A percentile compares a stretch with the other conserved stretches of the same genome.
Conservation (phyloP, 176 grass and related monocot species). For the Melocanna baccifera region DNA sequence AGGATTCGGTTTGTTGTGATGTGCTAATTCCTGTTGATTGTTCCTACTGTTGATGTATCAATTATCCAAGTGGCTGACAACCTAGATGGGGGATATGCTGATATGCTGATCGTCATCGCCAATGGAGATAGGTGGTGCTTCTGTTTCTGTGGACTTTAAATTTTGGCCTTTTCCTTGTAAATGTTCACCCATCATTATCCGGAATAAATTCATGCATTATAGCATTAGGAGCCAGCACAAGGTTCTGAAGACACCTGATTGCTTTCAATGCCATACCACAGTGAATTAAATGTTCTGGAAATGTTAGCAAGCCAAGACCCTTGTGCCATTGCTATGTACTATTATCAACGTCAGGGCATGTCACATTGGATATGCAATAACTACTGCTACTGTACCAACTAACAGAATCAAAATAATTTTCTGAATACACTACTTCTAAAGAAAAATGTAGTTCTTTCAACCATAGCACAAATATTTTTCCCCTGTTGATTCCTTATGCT, state of each 20-base stretch:
- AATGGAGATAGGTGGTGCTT: constrained; percentile 45
- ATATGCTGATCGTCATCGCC: constrained; percentile 32
- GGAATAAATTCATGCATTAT: constrained; percentile 65
- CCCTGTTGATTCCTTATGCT: not conserved
- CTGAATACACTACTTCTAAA: not conserved
- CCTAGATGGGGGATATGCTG: constrained; percentile 47
- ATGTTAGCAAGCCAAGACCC: constrained; percentile 36
- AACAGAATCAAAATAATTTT: constrained; percentile 23
- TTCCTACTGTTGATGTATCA: constrained; percentile 40
- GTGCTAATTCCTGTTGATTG: constrained; percentile 18
- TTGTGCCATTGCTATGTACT: constrained; percentile 16
- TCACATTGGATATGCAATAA: constrained; percentile 25
- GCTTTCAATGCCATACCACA: constrained; percentile 50
- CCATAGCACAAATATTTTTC: not conserved
- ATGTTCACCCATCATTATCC: constrained; percentile 48
- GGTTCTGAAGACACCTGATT: constrained; percentile 56
- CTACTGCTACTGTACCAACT: constrained; percentile 14
- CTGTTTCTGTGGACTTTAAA: constrained; percentile 39
- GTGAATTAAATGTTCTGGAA: constrained; percentile 47
- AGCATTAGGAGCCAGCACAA: constrained; percentile 49
- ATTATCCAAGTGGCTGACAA: constrained; percentile 47
- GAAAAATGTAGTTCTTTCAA: constrained; percentile 6
- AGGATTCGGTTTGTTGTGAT: constrained; percentile 32
- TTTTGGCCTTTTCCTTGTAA: constrained; percentile 57
- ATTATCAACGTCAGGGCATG: not conserved